These are phyloP conservation scores for Fusarium beomiforme DNA, from an alignment of 2,329 filamentous ascomycete species.

Conservation along the genomic window DNA sequence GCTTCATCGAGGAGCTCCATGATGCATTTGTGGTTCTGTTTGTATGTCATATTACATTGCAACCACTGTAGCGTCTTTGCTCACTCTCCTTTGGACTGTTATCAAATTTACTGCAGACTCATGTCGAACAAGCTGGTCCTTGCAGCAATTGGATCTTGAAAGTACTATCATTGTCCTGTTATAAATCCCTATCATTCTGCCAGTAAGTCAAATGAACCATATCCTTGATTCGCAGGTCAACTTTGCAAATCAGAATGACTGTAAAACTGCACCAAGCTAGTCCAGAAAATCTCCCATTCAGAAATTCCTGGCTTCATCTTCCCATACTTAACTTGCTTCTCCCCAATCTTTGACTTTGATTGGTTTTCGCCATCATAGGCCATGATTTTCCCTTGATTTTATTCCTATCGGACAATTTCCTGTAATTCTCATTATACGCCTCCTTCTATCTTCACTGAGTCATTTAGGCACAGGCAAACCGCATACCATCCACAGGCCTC, in stretches of 20 bases:
- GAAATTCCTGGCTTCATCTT: not conserved
- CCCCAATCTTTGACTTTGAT: not conserved
- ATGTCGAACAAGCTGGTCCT: not conserved
- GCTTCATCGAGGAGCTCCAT: not conserved
- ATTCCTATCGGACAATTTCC: not conserved
- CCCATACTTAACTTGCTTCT: not conserved
- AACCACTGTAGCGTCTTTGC: not conserved
- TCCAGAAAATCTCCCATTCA: not conserved
- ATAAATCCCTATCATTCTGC: not conserved
- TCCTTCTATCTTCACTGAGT: not conserved
- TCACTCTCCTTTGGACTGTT: not conserved
- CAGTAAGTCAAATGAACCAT: not conserved
- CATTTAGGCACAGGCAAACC: slow-evolving; percentile 4
- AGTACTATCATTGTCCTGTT: not conserved
- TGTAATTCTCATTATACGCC: not conserved
- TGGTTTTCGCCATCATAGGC: not conserved
- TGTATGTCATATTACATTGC: not conserved
- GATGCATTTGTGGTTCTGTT: not conserved
- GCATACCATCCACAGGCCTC: slow-evolving; percentile 13
- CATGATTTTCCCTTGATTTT: not conserved
- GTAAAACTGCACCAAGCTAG: not conserved
- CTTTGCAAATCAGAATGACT: not conserved
- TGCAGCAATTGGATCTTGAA: not conserved
- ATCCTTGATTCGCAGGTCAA: not conserved
- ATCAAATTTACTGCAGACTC: not conserved